phyloP scores from a whole-genome alignment of 2,329 filamentous ascomycete genomes.

The Hypoxylon sp. region DNA sequence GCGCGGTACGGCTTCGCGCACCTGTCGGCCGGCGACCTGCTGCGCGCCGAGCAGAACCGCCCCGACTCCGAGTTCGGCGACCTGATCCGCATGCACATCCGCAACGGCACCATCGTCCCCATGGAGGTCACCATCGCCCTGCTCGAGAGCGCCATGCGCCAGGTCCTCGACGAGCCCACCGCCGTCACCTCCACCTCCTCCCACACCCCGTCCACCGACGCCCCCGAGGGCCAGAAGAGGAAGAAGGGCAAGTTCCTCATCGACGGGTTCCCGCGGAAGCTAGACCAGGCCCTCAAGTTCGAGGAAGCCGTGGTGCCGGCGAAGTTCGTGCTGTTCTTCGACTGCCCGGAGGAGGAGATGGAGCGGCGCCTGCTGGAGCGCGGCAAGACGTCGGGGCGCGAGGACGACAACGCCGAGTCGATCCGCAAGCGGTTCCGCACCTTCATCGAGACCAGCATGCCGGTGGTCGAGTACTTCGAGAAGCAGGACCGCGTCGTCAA shows the following conservation, averaged over 20 bases:
- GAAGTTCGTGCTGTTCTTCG: slow-evolving; percentile 91
- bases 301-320: slow-evolving; percentile 89
- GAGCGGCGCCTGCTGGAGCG: slow-evolving; percentile 85
- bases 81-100: slow-evolving; percentile 94
- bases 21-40: slow-evolving; percentile 91
- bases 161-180: slow-evolving; percentile 68
- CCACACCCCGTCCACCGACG: slow-evolving; percentile 10
- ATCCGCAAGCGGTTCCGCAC: slow-evolving; percentile 97
- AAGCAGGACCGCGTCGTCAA: slow-evolving; percentile 83
- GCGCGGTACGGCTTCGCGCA: slow-evolving; percentile 91
- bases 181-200: slow-evolving; percentile 21
- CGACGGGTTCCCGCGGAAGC: slow-evolving; percentile 92
- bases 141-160: slow-evolving; percentile 92
- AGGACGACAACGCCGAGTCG: slow-evolving; percentile 94
- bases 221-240: not conserved
- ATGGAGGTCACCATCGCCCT: slow-evolving; percentile 97
- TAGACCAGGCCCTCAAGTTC: slow-evolving; percentile 96
- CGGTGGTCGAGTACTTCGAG: slow-evolving; percentile 89
- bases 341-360: slow-evolving; percentile 93
- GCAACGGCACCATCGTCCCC: slow-evolving; percentile 95
- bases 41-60: slow-evolving; percentile 93
- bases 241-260: slow-evolving; percentile 80
- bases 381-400: slow-evolving; percentile 90
- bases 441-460: slow-evolving; percentile 97
- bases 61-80: slow-evolving; percentile 89